A percentile compares a stretch with the other conserved stretches of the same genome.
Conservation (phyloP, 2,329 filamentous ascomycete genomes). For the Penicillium sp. region DNA sequence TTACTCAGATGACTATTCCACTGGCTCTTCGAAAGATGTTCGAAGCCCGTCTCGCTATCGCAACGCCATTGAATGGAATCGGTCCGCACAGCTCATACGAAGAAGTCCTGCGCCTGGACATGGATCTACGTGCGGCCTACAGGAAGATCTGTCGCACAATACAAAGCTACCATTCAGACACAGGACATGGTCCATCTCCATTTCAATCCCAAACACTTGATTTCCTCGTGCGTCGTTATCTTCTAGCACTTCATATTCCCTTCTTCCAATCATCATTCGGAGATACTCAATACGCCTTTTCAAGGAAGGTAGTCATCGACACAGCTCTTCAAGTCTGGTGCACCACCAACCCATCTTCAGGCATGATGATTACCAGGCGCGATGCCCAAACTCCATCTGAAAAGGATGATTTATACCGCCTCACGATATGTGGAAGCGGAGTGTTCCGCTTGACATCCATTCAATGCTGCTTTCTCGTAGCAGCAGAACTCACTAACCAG, state of each 20-base stretch:
- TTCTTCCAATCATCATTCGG: slow-evolving; percentile 23
- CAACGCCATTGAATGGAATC: slow-evolving; percentile 29
- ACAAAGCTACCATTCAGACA: slow-evolving; percentile 5
- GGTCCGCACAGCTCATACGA: slow-evolving; percentile 21
- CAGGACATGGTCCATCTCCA: not conserved
- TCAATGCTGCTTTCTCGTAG: slow-evolving; percentile 23
- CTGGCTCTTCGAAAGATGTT: slow-evolving; percentile 39
- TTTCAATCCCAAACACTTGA: slow-evolving; percentile 20
- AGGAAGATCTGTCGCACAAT: slow-evolving; percentile 39
- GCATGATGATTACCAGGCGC: not conserved
- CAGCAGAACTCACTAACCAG: slow-evolving; percentile 26
- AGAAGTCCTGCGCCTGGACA: slow-evolving; percentile 34
- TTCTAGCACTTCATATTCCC: slow-evolving; percentile 31
- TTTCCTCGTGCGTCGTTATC: slow-evolving; percentile 28
- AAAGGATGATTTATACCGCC: slow-evolving; percentile 36
- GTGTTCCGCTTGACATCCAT: slow-evolving; percentile 18
- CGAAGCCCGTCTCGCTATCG: slow-evolving; percentile 37
- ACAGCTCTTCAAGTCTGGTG: slow-evolving; percentile 50
- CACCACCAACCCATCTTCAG: slow-evolving; percentile 34
- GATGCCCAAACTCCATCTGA: not conserved
- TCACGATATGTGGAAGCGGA: slow-evolving; percentile 40
- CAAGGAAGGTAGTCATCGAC: slow-evolving; percentile 52
- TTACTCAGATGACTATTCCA: slow-evolving; percentile 38
- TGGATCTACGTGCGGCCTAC: slow-evolving; percentile 48
- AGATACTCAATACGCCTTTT: slow-evolving; percentile 45